Conservation (phyloP, 1,139 yeast genomes). For the Sugiyamaella novakii region DNA sequence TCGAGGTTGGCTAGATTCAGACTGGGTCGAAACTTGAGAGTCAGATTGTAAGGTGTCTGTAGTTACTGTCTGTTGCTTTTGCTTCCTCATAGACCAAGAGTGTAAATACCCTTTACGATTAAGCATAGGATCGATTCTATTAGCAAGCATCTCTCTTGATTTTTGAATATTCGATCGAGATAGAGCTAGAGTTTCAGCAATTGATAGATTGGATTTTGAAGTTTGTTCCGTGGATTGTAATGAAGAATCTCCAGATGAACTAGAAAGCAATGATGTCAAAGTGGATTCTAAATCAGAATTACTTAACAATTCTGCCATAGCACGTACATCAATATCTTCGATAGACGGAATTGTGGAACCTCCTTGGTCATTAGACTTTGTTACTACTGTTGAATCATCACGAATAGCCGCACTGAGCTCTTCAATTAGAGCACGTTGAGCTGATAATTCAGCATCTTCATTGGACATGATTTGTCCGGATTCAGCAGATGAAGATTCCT, state of each 20-base stretch:
- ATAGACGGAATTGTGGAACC: too few species aligned
- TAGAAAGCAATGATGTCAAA: conserved; percentile 19
- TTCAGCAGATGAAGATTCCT: background rate
- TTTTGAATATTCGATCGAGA: conserved; percentile 49
- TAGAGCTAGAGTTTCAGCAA: conserved; percentile 65
- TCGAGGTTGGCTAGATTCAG: background rate
- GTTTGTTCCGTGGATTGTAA: conserved; percentile 7
- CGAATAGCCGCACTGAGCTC: conserved; percentile 21
- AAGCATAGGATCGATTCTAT: conserved; percentile 36
- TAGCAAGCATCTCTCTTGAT: conserved; percentile 25
- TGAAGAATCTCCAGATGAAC: background rate
- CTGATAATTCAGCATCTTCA: conserved; percentile 13
- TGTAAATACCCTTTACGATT: conserved; percentile 26
- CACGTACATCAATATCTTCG: conserved; percentile 9
- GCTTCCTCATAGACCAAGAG: conserved; percentile 27
- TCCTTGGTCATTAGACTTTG: too few species aligned
- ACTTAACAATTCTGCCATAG: conserved; percentile 19
- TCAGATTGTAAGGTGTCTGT: background rate
- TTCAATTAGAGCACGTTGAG: conserved; percentile 19
- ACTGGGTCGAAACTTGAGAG: background rate
- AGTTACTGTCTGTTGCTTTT: conserved; percentile 18
- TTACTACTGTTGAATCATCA: too few species aligned
- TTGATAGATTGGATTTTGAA: conserved; percentile 44
- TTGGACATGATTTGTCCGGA: background rate
- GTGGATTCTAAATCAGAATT: conserved; percentile 24